Conservation (phyloP, 73 alveolate genomes). For the Paramecium bursaria region DNA sequence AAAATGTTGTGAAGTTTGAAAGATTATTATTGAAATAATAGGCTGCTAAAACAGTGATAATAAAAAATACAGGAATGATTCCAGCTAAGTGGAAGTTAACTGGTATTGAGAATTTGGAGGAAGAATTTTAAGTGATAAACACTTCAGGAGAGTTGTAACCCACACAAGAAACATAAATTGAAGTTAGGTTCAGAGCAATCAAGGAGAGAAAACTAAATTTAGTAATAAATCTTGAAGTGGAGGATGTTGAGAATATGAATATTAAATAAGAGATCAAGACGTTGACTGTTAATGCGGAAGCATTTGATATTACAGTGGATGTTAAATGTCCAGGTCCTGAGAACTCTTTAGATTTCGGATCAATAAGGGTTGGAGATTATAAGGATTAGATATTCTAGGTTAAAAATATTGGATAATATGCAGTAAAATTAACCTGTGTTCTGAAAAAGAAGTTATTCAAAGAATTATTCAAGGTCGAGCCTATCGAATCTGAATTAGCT, state of each 20-base stretch:
- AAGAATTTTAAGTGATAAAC: constrained; percentile 89
- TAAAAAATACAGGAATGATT: constrained; percentile 93
- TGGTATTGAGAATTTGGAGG: constrained; percentile 91
- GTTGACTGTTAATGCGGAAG: constrained; percentile 96
- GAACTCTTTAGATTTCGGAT: constrained; percentile 91
- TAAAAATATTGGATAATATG: constrained; percentile 94
- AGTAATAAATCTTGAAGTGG: constrained; percentile 93
- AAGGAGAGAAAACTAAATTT: constrained; percentile 90
- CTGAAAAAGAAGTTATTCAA: constrained; percentile 94
- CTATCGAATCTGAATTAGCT: constrained; percentile 93
- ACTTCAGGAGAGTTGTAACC: constrained; percentile 93
- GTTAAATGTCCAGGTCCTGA: constrained; percentile 85
- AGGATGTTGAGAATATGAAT: constrained; percentile 95
- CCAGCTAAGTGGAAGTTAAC: constrained; percentile 96
- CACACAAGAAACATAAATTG: constrained; percentile 90
- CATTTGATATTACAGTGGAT: constrained; percentile 95
- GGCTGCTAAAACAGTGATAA: constrained; percentile 86
- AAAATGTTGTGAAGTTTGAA: constrained; percentile 95
- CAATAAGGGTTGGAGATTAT: constrained; percentile 97
- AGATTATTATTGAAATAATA: constrained; percentile 90
- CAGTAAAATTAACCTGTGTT: constrained; percentile 88
- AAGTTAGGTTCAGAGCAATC: constrained; percentile 92
- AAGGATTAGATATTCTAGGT: constrained; percentile 89
- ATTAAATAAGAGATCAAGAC: constrained; percentile 95
- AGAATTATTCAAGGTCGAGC: constrained; percentile 94